These are phyloP conservation scores for Xylariales sp. DNA, from an alignment of 2,329 filamentous ascomycete species.

Conservation along the genomic window DNA sequence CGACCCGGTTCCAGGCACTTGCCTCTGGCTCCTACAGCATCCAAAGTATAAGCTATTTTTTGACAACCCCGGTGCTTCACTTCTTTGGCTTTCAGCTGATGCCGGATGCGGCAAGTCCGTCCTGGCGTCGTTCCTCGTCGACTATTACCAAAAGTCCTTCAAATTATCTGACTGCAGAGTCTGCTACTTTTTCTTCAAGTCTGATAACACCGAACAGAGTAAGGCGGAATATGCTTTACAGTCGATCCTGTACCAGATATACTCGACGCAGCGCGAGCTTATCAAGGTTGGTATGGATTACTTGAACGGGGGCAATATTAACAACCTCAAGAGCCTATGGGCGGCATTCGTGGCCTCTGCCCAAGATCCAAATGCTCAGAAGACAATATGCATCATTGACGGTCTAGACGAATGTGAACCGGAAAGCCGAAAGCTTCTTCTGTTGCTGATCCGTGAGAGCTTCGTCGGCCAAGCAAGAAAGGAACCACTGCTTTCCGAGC, in stretches of 20 bases:
- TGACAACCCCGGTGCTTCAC: constrained; percentile 1
- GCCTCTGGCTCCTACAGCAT: constrained; percentile 11
- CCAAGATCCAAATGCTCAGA: constrained; percentile 1
- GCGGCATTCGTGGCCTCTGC: constrained; percentile 1
- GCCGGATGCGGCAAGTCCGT: constrained; percentile 13
- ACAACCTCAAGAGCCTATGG: too few relatives aligned
- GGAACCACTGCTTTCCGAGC: too few relatives aligned
- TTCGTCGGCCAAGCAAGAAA: too few relatives aligned
- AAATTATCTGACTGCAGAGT: too few relatives aligned
- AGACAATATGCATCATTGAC: constrained; percentile 14
- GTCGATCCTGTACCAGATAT: constrained; percentile 10
- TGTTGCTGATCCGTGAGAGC: too few relatives aligned
- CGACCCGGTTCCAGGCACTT: constrained; percentile 10
- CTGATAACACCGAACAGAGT: constrained; percentile 10
- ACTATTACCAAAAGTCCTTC: constrained; percentile 6
- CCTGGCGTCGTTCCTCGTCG: constrained; percentile 9
- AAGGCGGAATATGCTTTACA: constrained; percentile 5
- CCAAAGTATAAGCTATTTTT: constrained; percentile 6
- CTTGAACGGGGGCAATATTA: too few relatives aligned
- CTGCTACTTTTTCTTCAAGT: constrained; percentile 15
- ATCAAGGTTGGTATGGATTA: constrained; percentile 1
- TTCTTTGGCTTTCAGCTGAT: constrained; percentile 13
- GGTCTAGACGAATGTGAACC: constrained; percentile 15
- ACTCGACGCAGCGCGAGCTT: constrained; percentile 3
- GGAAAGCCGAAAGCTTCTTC: too few relatives aligned